Conservation (phyloP, 257 asterid genomes). For the Solanum pimpinellifolium region DNA sequence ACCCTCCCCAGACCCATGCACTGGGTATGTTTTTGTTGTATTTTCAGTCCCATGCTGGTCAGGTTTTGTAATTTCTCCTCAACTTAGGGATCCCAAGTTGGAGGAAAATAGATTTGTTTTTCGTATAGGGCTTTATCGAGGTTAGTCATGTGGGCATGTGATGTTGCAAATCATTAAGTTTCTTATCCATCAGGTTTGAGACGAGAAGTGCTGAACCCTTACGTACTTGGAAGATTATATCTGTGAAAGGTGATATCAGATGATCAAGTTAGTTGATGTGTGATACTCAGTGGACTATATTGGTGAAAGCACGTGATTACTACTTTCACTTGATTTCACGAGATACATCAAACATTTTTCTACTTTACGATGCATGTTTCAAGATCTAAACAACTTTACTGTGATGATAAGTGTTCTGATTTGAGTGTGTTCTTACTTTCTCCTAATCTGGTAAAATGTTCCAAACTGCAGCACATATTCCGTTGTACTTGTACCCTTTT, state of each 20-base stretch:
- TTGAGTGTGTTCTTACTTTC: neutral
- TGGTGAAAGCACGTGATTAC: neutral
- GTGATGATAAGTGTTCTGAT: neutral
- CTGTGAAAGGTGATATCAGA: neutral
- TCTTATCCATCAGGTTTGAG: neutral
- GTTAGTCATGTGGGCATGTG: neutral
- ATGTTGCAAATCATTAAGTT: neutral
- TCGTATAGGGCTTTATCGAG: neutral
- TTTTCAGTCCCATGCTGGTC: neutral
- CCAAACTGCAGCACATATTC: conserved; percentile 70
- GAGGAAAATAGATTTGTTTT: neutral
- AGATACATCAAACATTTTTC: neutral
- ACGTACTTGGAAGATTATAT: neutral
- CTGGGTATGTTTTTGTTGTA: neutral
- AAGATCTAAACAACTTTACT: neutral
- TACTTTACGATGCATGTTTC: neutral
- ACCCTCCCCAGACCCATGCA: neutral
- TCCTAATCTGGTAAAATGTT: neutral
- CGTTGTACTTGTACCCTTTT: conserved; percentile 82
- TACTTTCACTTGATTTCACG: neutral
- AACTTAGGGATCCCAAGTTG: neutral
- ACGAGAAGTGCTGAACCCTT: neutral
- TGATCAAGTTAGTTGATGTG: neutral
- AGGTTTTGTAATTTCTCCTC: neutral
- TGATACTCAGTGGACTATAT: neutral